Base-by-base conservation (phyloP, 1,284 basidiomycete genomes). In the Heterobasidion occidentale region DNA sequence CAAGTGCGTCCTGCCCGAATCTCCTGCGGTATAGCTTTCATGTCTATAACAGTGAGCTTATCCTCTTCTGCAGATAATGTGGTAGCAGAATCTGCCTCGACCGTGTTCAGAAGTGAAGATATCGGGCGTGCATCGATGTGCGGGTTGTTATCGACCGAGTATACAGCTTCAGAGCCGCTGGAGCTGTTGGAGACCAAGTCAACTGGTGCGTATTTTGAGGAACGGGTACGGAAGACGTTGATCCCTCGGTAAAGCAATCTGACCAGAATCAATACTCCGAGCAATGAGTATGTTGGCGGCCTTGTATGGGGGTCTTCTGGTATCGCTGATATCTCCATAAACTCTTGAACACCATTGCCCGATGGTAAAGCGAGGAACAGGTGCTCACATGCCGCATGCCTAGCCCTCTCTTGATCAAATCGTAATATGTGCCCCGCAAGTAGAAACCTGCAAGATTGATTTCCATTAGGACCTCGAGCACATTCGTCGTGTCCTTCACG, bases 371-470 rank as follows among this genome's bases (percentile, higher is more conserved):
- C 17, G 20, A 45, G 36, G 19, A 11, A 19, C 17, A 71, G 83
- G n/a, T 17, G 71, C 84, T 64, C 64, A 93, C 92, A 74, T 92
- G 86, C 64, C 77, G 77, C 36, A 91, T 74, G 0, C 89, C 82
- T 5, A 92, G 73, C 2, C 91, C n/a, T 55, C 93, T 77, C 65
- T 86, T 88, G 17, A 77, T 73, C 44, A 92, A 67, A 65, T 88
- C 86, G 67, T 94, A 89, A 68, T 93, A 94, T 17, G 79, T 77
- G 11, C 93, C 92, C 55, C 77, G 76, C 56, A 94, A 73, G 69
- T 94, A 91, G 71, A 95, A 96, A 36, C 85, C 62, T 0, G 90
- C 88, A 15, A 95, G 77, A 66, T 94, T 94, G 49, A 91, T 68
- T 64, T 95, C 92, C 2, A 80, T 71, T 5, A 77, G 65, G 9